phyloP scores from a whole-genome alignment of 2,329 filamentous ascomycete species.

The Arthrobotrys sphaeroides region DNA sequence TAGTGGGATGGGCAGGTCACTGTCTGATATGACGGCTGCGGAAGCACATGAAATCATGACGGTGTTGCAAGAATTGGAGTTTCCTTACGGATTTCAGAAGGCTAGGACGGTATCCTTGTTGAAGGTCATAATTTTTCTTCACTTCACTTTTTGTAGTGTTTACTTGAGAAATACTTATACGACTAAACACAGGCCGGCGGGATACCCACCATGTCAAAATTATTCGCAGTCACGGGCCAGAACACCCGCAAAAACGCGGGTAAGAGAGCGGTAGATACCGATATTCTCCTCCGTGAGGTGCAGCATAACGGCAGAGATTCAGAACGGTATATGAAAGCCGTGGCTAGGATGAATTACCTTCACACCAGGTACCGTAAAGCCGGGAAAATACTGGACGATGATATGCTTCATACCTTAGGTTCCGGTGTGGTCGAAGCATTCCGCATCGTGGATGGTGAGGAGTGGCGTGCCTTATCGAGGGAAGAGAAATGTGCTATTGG shows the following conservation, averaged over 20 bases:
- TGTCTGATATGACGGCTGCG: constrained; percentile 59
- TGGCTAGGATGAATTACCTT: constrained; percentile 34
- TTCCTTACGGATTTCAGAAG: constrained; percentile 59
- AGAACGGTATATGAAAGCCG: constrained; percentile 45
- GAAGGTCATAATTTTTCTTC: constrained; percentile 56
- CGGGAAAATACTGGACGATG: constrained; percentile 23
- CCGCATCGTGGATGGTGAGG: constrained; percentile 2
- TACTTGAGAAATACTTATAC: constrained; percentile 52
- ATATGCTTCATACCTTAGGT: constrained; percentile 37
- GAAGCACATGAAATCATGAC: constrained; percentile 59
- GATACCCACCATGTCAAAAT: constrained; percentile 66
- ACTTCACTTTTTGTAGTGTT: background rate
- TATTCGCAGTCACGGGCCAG: constrained; percentile 65
- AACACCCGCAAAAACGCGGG: constrained; percentile 62
- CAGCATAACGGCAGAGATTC: constrained; percentile 62
- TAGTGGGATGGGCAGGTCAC: constrained; percentile 34
- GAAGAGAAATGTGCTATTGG: constrained; percentile 34
- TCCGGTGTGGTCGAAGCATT: constrained; percentile 12
- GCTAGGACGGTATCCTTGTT: constrained; percentile 58
- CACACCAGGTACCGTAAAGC: constrained; percentile 31
- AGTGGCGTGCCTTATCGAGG: constrained; percentile 12
- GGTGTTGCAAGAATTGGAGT: constrained; percentile 59
- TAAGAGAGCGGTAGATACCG: constrained; percentile 67
- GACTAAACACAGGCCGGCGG: constrained; percentile 64
- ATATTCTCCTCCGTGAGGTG: constrained; percentile 65